A percentile compares a stretch with the other conserved stretches of the same genome.
These are phyloP conservation scores for Thymus quinquecostatus DNA, from an alignment of 257 asterid species.

Conservation along the genomic window DNA sequence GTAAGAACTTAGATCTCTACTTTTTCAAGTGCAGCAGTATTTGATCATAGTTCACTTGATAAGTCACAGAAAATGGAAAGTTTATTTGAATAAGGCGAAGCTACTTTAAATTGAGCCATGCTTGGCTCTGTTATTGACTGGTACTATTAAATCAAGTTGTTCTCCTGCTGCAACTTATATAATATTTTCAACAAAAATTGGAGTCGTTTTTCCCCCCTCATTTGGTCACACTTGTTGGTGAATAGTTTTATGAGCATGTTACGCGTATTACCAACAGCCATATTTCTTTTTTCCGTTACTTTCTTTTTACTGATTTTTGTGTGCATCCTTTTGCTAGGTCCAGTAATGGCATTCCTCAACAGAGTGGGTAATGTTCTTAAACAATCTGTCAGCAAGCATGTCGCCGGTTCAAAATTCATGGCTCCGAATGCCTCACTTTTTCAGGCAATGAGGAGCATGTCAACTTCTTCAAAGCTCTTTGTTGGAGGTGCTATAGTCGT, in stretches of 20 bases:
- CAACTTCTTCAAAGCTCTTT: slow-evolving; percentile 76
- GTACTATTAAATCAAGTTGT: not conserved
- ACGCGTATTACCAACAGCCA: not conserved
- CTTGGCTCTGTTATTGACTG: not conserved
- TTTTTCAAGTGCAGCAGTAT: not conserved
- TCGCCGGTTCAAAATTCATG: slow-evolving; percentile 43
- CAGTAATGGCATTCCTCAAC: slow-evolving; percentile 73
- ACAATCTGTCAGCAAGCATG: slow-evolving; percentile 52
- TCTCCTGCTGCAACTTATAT: not conserved
- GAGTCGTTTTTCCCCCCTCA: no score
- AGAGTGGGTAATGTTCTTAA: slow-evolving; percentile 65
- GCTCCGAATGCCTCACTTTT: slow-evolving; percentile 54
- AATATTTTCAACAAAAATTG: not conserved
- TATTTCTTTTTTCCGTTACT: not conserved
- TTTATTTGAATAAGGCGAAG: not conserved
- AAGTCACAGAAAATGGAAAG: not conserved
- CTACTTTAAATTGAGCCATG: not conserved
- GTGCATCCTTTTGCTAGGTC: slow-evolving; percentile 34
- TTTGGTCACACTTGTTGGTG: not conserved
- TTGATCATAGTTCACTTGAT: not conserved
- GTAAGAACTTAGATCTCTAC: not conserved
- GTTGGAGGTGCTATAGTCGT: slow-evolving; percentile 66
- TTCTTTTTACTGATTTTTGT: not conserved
- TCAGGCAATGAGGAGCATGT: slow-evolving; percentile 78
- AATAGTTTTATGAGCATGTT: not conserved